A percentile compares a stretch with the other conserved stretches of the same genome.
Evolutionary conservation across 2,329 filamentous ascomycete species (phyloP).

Genomic region (Pyrenophora graminea): DNA sequence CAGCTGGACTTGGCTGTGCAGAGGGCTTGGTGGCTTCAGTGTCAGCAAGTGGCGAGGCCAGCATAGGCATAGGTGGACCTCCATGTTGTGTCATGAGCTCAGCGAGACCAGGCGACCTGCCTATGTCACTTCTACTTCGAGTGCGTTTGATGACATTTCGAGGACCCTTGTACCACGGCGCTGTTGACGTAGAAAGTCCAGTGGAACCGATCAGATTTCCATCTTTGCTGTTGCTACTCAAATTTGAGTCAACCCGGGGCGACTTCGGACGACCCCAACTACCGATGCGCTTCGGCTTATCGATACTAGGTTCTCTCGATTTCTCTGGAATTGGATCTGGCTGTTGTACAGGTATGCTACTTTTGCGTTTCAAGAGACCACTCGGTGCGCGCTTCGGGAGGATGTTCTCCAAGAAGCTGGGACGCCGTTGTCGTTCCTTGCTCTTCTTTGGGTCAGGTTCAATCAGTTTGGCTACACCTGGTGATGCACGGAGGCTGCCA

Average conservation of each 20-base stretch:
- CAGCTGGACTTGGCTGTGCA: conserved; percentile 40
- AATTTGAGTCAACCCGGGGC: conserved; percentile 46
- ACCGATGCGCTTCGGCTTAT: conserved; percentile 47
- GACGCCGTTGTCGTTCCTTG: conserved; percentile 52
- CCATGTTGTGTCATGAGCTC: conserved; percentile 62
- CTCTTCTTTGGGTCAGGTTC: conserved; percentile 51
- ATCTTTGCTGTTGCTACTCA: conserved; percentile 56
- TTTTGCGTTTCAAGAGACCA: conserved; percentile 55
- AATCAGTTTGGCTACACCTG: conserved; percentile 63
- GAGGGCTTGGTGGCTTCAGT: conserved; percentile 42
- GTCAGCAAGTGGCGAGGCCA: conserved; percentile 53
- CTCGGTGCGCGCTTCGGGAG: conserved; percentile 50
- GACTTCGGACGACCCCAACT: conserved; percentile 50
- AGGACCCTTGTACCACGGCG: conserved; percentile 44
- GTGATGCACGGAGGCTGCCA: conserved; percentile 64
- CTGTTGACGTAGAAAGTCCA: conserved; percentile 38
- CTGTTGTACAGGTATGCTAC: conserved; percentile 41
- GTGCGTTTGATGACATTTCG: conserved; percentile 55
- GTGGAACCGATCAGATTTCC: conserved; percentile 56
- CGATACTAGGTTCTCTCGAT: conserved; percentile 36
- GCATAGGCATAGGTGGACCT: conserved; percentile 61
- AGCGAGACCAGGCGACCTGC: conserved; percentile 51
- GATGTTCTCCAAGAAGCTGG: conserved; percentile 58
- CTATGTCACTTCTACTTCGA: conserved; percentile 63
- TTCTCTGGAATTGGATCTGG: conserved; percentile 32